Conservation (phyloP, 2,329 filamentous ascomycete species). For the Bertia moriformis region DNA sequence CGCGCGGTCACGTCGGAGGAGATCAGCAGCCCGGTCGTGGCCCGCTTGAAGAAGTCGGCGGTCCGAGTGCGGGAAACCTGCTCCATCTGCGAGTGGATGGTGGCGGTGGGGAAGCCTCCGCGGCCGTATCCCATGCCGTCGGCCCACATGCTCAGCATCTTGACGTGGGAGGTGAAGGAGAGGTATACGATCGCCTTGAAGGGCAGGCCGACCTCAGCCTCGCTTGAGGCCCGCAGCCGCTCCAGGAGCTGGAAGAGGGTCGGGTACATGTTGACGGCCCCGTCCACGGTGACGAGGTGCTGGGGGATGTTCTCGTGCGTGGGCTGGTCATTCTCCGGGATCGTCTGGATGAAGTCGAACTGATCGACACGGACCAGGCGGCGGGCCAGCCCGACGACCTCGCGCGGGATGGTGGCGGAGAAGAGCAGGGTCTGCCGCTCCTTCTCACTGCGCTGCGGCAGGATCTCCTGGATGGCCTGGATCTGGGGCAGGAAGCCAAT, state of each 20-base stretch:
- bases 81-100: slow-evolving; percentile 67
- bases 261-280: slow-evolving; percentile 65
- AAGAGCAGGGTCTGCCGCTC: slow-evolving; percentile 85
- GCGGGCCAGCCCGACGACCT: slow-evolving; percentile 69
- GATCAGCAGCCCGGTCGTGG: slow-evolving; percentile 51
- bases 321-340: slow-evolving; percentile 63
- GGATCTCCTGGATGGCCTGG: slow-evolving; percentile 36
- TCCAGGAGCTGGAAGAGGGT: slow-evolving; percentile 62
- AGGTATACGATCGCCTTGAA: slow-evolving; percentile 98
- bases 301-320: slow-evolving; percentile 81
- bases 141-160: slow-evolving; percentile 48
- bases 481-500: slow-evolving; percentile 67
- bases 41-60: slow-evolving; percentile 56
- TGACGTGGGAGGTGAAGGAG: slow-evolving; percentile 61
- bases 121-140: slow-evolving; percentile 22
- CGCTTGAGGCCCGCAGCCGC: slow-evolving; percentile 29
- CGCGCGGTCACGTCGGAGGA: slow-evolving; percentile 70
- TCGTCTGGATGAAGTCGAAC: slow-evolving; percentile 85
- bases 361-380: slow-evolving; percentile 61
- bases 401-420: slow-evolving; percentile 77
- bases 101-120: slow-evolving; percentile 23
- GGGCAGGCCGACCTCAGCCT: slow-evolving; percentile 30
- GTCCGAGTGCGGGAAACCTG: slow-evolving; percentile 57
- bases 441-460: slow-evolving; percentile 49
- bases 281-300: slow-evolving; percentile 49